phyloP scores from a whole-genome alignment of 768 basidiomycete genomes.

The Hygrophorus pudorinus region DNA sequence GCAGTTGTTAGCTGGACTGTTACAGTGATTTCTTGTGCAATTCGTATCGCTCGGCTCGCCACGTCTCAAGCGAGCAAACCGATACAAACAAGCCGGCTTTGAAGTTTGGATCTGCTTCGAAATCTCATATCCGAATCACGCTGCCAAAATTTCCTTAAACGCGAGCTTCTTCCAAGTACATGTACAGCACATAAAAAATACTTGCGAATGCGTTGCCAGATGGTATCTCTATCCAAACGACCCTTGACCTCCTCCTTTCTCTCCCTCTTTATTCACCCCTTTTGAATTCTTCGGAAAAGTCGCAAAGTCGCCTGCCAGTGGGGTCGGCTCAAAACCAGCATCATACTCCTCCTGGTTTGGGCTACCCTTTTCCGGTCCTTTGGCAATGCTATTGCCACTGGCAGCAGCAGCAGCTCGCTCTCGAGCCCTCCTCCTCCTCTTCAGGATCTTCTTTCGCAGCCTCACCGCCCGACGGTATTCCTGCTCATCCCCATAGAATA shows the following conservation, averaged over 20 bases:
- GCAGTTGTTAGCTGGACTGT: too few relatives aligned
- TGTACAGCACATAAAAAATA: neutral
- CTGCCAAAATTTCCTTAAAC: too few relatives aligned
- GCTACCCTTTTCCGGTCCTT: slow-evolving; percentile 13
- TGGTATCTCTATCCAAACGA: slow-evolving; percentile 1
- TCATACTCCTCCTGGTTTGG: slow-evolving; percentile 17
- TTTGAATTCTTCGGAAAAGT: neutral
- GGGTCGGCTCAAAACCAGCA: neutral
- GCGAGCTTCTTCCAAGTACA: neutral
- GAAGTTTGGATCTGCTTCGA: too few relatives aligned
- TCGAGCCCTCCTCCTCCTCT: slow-evolving; percentile 46
- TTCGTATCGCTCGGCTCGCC: too few relatives aligned
- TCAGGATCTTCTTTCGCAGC: slow-evolving; percentile 59
- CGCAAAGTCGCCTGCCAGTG: neutral
- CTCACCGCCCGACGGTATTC: slow-evolving; percentile 52
- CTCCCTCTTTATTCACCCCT: neutral
- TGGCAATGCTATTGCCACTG: slow-evolving; percentile 21
- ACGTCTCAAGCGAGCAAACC: too few relatives aligned
- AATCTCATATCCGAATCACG: too few relatives aligned
- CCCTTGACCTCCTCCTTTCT: neutral
- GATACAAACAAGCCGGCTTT: too few relatives aligned
- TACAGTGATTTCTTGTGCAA: too few relatives aligned
- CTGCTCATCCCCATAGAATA: slow-evolving; percentile 82
- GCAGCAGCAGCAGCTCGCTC: slow-evolving; percentile 41
- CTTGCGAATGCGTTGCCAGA: neutral